Evolutionary conservation across 345 rosid species (phyloP).

Genomic region (Eucalyptus cladocalyx): DNA sequence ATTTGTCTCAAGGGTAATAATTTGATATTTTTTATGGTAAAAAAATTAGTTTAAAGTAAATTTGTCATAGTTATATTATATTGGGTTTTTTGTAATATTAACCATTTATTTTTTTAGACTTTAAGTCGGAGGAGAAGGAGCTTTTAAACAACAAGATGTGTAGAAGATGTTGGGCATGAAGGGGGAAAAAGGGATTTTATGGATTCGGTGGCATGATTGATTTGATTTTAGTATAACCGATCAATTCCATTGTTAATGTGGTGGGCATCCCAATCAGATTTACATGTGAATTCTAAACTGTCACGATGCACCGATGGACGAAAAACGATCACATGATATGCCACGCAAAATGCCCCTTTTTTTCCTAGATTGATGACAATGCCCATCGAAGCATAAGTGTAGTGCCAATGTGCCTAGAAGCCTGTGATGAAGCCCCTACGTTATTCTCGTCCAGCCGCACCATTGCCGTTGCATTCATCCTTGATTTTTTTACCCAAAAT

Average conservation of each 20-base stretch:
- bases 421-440: background rate
- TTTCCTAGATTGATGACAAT: background rate
- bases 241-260: background rate
- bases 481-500: background rate
- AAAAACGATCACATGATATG: background rate
- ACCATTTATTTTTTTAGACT: no score
- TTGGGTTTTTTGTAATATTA: no score
- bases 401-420: background rate
- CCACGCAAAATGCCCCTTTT: background rate
- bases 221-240: background rate
- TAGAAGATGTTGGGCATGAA: background rate
- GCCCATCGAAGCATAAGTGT: background rate
- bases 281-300: background rate
- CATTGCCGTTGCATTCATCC: background rate
- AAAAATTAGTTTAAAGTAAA: no score
- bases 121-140: background rate
- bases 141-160: background rate
- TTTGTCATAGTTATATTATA: no score
- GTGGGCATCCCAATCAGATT: background rate
- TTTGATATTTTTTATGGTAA: no score
- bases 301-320: background rate
- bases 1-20: accelerated
- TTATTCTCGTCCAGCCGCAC: background rate
- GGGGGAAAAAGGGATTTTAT: background rate
- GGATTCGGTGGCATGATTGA: background rate